Percentiles rank a stretch among this genome's conserved stretches.
These are phyloP conservation scores for Arxiozyma bovina DNA, from an alignment of 1,139 yeast species.

Conservation along the genomic window DNA sequence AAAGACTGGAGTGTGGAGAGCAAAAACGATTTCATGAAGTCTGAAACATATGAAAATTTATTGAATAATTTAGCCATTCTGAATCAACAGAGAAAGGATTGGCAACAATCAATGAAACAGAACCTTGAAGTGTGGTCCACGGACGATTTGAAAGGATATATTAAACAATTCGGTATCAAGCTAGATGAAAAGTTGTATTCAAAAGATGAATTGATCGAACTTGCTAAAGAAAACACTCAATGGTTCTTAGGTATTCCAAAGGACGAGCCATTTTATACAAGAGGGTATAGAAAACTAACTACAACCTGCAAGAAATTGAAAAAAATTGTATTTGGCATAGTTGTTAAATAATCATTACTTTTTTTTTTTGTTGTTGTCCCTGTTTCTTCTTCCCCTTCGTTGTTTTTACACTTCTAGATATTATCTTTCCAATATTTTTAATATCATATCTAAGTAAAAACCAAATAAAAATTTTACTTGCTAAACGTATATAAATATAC, in stretches of 20 bases:
- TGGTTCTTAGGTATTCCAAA: constrained; percentile 30
- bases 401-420: neutral
- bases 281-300: constrained; percentile 7
- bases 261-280: constrained; percentile 22
- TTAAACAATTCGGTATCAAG: constrained; percentile 44
- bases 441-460: too few species aligned
- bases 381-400: neutral
- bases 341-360: too few species aligned
- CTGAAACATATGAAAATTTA: constrained; percentile 32
- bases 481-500: too few species aligned
- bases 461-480: too few species aligned
- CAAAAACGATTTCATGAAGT: constrained; percentile 31
- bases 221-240: constrained; percentile 41
- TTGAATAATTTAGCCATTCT: constrained; percentile 18
- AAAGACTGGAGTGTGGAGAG: constrained; percentile 18
- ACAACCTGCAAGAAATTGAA: neutral
- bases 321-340: neutral
- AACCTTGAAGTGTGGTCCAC: constrained; percentile 41
- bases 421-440: too few species aligned
- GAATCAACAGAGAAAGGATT: constrained; percentile 19
- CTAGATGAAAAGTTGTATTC: constrained; percentile 31
- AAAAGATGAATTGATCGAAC: constrained; percentile 39
- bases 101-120: constrained; percentile 22
- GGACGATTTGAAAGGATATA: constrained; percentile 46
- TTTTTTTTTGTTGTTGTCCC: neutral